Percentiles rank a stretch among this genome's conserved stretches.
These are phyloP conservation scores for Fraxinus anomala DNA, from an alignment of 257 asterid genomes.

Conservation along the genomic window DNA sequence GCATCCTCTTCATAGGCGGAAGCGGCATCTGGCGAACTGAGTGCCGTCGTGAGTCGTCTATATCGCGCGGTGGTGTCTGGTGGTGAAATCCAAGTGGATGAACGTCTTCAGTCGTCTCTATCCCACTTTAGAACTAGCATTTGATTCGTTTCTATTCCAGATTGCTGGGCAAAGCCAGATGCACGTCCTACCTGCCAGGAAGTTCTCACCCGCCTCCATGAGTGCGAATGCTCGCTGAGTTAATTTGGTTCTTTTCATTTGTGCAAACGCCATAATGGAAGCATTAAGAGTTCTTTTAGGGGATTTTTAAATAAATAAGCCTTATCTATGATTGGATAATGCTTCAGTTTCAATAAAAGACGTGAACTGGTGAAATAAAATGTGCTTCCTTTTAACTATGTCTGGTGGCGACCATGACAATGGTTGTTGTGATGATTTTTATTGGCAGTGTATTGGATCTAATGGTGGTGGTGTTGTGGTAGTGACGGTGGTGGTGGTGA, in stretches of 20 bases:
- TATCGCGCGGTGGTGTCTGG: too few relatives aligned
- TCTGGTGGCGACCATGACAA: too few relatives aligned
- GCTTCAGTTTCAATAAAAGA: not conserved
- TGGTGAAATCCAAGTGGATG: too few relatives aligned
- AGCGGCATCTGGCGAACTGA: too few relatives aligned
- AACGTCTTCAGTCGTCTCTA: too few relatives aligned
- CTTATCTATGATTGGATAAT: not conserved
- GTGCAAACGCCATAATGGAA: not conserved
- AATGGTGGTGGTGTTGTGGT: too few relatives aligned
- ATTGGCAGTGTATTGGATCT: too few relatives aligned
- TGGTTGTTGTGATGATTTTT: too few relatives aligned
- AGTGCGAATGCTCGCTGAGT: conserved; percentile 52
- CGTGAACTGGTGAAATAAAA: not conserved
- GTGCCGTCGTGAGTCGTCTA: too few relatives aligned
- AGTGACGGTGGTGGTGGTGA: too few relatives aligned
- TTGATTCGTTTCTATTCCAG: conserved; percentile 38
- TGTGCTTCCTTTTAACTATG: not conserved
- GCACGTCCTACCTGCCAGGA: conserved; percentile 79
- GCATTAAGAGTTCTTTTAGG: not conserved
- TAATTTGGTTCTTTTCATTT: conserved; percentile 25
- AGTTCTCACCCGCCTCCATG: conserved; percentile 65
- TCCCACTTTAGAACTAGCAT: conserved; percentile 2
- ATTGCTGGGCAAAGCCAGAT: conserved; percentile 89
- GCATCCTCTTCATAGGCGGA: too few relatives aligned
- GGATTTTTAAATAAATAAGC: not conserved